A percentile compares a stretch with the other conserved stretches of the same genome.
Conservation (phyloP, 2,329 filamentous ascomycete species). For the Drechslerella coelobrocha region DNA sequence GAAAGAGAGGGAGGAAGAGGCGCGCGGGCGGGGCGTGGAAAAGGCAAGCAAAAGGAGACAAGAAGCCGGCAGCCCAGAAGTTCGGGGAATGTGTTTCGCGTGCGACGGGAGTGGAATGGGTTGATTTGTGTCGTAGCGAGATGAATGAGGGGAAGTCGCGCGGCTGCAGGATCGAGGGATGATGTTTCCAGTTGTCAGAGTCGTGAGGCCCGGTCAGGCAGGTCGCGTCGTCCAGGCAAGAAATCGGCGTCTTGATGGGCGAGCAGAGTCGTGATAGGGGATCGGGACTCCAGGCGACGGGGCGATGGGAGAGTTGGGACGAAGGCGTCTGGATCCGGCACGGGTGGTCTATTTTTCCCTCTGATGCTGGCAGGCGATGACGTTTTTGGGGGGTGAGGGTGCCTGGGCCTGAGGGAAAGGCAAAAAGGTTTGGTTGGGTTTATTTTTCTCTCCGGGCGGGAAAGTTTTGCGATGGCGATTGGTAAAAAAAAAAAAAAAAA, state of each 20-base stretch:
- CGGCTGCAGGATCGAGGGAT: background rate
- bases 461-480: background rate
- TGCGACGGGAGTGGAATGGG: background rate
- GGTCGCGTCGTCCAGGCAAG: background rate
- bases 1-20: background rate
- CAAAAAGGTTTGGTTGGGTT: background rate
- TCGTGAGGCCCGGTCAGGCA: background rate
- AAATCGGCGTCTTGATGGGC: background rate
- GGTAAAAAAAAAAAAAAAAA: background rate
- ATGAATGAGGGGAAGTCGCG: conserved; percentile 1
- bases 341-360: background rate
- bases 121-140: conserved; percentile 3
- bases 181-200: background rate
- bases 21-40: background rate
- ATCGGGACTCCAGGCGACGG: background rate
- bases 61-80: background rate
- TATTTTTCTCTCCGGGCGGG: too few species aligned
- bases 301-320: background rate
- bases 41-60: conserved; percentile 1
- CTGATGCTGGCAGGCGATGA: conserved; percentile 1
- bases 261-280: background rate
- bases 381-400: background rate
- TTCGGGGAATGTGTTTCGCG: background rate
- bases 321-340: background rate
- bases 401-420: background rate